phyloP scores from a whole-genome alignment of 2,329 filamentous ascomycete genomes.

The Nemania sp. region DNA sequence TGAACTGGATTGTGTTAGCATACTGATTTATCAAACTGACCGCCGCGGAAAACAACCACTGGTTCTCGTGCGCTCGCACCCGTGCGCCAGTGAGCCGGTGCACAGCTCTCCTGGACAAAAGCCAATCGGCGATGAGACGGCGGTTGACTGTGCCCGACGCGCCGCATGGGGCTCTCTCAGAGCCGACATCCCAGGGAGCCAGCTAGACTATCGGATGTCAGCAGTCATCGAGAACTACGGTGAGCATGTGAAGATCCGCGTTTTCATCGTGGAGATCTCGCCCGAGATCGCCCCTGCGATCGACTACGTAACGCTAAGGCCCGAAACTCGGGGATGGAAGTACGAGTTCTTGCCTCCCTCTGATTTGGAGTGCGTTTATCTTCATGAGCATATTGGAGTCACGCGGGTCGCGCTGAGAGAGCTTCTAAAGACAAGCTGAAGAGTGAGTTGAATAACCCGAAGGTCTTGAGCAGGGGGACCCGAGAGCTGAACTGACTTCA shows the following conservation, averaged over 20 bases:
- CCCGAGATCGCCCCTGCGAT: not conserved
- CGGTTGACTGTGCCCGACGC: not conserved
- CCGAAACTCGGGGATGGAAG: not conserved
- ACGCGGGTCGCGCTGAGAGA: not conserved
- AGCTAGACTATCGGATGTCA: not conserved
- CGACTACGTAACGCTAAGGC: fast-evolving
- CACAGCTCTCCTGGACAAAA: not conserved
- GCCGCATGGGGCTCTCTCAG: not conserved
- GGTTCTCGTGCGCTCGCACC: not conserved
- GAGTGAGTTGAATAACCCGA: no score
- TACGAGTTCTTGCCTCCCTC: not conserved
- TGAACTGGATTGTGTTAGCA: not conserved
- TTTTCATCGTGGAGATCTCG: not conserved
- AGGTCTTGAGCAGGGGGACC: no score
- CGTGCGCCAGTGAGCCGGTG: not conserved
- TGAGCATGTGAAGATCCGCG: not conserved
- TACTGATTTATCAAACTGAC: not conserved
- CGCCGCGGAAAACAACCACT: not conserved
- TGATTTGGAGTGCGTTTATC: not conserved
- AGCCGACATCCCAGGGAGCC: not conserved
- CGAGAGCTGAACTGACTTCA: no score
- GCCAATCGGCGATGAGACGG: not conserved
- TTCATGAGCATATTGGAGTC: not conserved
- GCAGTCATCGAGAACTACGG: not conserved
- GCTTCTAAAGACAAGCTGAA: not conserved